Conservation (phyloP, 768 basidiomycete species). For the Amanita inopinata region DNA sequence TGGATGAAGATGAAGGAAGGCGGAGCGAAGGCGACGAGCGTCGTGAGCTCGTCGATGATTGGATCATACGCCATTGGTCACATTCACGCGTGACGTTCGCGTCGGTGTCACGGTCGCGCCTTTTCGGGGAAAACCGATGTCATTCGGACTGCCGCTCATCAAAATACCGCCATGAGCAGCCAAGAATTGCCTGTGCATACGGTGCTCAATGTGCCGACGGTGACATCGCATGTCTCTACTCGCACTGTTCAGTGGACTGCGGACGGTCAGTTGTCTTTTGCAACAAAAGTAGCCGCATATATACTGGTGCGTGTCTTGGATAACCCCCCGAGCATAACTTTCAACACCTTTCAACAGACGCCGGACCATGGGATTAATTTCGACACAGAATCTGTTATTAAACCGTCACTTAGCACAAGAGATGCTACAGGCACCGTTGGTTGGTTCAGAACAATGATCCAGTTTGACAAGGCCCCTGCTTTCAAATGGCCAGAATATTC, state of each 20-base stretch:
- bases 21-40: constrained; percentile 30
- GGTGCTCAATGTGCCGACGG: constrained; percentile 48
- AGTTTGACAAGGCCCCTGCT: constrained; percentile 36
- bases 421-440: constrained; percentile 29
- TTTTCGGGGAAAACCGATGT: no score
- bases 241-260: constrained; percentile 63
- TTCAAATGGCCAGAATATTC: constrained; percentile 40
- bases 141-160: no score
- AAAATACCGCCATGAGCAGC: not conserved
- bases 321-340: not conserved
- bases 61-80: not conserved
- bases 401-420: constrained; percentile 24
- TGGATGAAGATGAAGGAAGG: constrained; percentile 64
- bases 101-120: constrained; percentile 3
- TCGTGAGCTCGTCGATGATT: constrained; percentile 23
- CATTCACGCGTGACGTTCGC: constrained; percentile 2
- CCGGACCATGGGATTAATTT: constrained; percentile 68
- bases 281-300: constrained; percentile 58
- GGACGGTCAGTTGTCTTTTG: constrained; percentile 62
- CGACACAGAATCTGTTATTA: constrained; percentile 43
- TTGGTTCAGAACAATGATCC: constrained; percentile 72
- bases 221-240: constrained; percentile 46
- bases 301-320: constrained; percentile 43
- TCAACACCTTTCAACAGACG: constrained; percentile 35
- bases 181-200: constrained; percentile 31